These are phyloP conservation scores for Guadua angustifolia DNA, from an alignment of 176 grass and related monocot genomes.

Conservation along the genomic window DNA sequence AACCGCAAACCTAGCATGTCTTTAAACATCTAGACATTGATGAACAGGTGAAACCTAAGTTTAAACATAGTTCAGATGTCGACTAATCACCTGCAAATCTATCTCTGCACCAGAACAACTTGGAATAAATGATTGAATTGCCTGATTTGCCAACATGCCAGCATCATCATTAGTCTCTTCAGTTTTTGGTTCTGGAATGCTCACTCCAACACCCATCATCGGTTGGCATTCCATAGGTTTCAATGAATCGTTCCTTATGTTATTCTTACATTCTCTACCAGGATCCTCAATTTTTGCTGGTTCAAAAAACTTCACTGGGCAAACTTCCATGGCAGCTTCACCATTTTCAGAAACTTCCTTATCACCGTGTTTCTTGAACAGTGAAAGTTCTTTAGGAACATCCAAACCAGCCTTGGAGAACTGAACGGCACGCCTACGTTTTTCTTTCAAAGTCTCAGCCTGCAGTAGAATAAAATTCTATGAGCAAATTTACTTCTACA, in stretches of 20 bases:
- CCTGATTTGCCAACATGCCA: conserved; percentile 34
- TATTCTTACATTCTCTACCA: conserved; percentile 6
- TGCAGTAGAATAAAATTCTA: conserved; percentile 41
- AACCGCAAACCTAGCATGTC: not conserved
- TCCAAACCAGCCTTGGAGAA: conserved; percentile 81
- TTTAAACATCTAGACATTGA: conserved; percentile 24
- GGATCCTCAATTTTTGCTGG: conserved; percentile 30
- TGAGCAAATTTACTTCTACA: conserved; percentile 15
- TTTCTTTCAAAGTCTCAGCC: conserved; percentile 90
- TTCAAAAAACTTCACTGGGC: conserved; percentile 9
- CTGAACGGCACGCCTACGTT: conserved; percentile 63
- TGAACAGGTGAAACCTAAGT: not conserved
- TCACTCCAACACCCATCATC: conserved; percentile 23
- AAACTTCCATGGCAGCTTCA: conserved; percentile 30
- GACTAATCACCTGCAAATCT: conserved; percentile 51
- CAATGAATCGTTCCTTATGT: conserved; percentile 23
- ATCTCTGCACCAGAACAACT: conserved; percentile 40
- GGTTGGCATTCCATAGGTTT: conserved; percentile 28
- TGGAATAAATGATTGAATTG: conserved; percentile 38
- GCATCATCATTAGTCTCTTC: conserved; percentile 39
- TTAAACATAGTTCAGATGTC: not conserved
- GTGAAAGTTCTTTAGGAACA: conserved; percentile 63
- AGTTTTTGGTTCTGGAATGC: conserved; percentile 27
- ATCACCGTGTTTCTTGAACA: conserved; percentile 59
- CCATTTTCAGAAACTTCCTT: conserved; percentile 36